These are phyloP conservation scores for Botrytis byssoidea DNA, from an alignment of 2,329 filamentous ascomycete genomes.

Conservation along the genomic window DNA sequence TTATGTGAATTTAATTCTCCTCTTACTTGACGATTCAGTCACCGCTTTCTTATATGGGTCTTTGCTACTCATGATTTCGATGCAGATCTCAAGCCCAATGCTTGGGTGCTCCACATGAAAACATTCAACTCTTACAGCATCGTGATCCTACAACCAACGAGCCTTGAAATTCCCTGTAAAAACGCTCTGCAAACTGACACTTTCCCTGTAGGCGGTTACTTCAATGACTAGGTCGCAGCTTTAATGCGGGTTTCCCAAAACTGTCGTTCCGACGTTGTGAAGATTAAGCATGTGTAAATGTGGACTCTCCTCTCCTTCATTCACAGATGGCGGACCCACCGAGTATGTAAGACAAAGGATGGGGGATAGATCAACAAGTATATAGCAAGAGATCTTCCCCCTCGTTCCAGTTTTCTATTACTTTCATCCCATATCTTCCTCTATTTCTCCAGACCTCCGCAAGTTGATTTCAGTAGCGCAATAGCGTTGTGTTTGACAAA, in stretches of 20 bases:
- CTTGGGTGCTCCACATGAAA: background rate
- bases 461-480: constrained; percentile 14
- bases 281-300: constrained; percentile 11
- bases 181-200: background rate
- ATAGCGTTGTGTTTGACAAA: constrained; percentile 15
- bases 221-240: background rate
- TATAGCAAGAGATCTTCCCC: constrained; percentile 12
- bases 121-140: background rate
- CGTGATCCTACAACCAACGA: constrained; percentile 4
- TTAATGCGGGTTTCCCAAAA: constrained; percentile 16
- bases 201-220: constrained; percentile 9
- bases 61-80: background rate
- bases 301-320: background rate
- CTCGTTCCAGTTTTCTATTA: constrained; percentile 1
- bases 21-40: background rate
- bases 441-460: constrained; percentile 8
- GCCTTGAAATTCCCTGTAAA: background rate
- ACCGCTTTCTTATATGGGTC: constrained; percentile 11
- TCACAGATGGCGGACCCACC: constrained; percentile 1
- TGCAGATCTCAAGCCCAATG: constrained; percentile 18
- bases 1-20: background rate
- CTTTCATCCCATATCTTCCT: background rate
- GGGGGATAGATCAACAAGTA: constrained; percentile 16
- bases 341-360: constrained; percentile 12
- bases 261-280: constrained; percentile 11